phyloP scores from a whole-genome alignment of 2,329 filamentous ascomycete genomes.

The Ophiostoma piceae region DNA sequence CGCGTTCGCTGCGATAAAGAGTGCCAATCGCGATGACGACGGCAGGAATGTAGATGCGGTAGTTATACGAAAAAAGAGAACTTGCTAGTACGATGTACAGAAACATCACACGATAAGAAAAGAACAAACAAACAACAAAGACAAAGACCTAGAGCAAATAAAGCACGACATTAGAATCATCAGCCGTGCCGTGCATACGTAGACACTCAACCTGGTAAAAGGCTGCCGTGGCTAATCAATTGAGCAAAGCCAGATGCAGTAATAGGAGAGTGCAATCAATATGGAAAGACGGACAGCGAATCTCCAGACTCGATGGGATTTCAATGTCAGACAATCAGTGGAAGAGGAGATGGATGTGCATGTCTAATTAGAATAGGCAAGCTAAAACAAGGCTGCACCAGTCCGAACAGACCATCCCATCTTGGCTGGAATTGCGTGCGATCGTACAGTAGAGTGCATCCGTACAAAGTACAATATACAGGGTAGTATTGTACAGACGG shows the following conservation, averaged over 20 bases:
- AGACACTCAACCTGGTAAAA: neutral
- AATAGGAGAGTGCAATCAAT: neutral
- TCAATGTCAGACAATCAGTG: neutral
- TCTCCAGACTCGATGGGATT: neutral
- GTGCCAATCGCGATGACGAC: neutral
- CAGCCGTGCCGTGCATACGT: conserved; percentile 3
- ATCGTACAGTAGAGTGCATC: neutral
- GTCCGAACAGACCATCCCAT: neutral
- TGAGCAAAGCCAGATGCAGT: neutral
- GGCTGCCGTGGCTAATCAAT: neutral
- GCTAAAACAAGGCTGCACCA: conserved; percentile 5
- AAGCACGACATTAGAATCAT: neutral
- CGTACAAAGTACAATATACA: neutral
- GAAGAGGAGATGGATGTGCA: neutral
- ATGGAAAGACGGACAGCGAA: neutral
- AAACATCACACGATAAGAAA: neutral
- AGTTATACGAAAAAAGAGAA: neutral
- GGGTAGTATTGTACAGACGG: neutral
- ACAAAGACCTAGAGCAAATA: neutral
- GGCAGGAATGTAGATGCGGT: neutral
- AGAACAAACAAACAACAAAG: neutral
- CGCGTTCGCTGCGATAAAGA: neutral
- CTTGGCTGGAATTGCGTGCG: neutral
- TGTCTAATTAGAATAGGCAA: neutral
- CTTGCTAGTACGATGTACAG: neutral